Evolutionary conservation across 129 eudicot genomes (phyloP), one percentile per base, ranked within the genome.

Genomic region (Ambrosia trifida): DNA sequence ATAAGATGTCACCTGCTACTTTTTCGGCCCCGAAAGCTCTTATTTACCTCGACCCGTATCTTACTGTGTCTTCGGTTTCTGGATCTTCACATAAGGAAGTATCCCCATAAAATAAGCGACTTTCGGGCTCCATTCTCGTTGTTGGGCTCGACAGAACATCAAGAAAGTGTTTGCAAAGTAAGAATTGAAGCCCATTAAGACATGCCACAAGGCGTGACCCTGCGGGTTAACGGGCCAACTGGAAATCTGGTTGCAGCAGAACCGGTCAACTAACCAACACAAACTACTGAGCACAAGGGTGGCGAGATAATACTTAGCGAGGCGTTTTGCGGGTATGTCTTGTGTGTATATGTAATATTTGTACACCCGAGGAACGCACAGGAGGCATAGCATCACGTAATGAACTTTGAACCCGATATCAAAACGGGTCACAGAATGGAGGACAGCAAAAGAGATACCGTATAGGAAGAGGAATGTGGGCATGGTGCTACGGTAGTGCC

Each of bases 141-240:
- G 98, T 54, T 85, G 95, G 16, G 96, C 96, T 2, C 98, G 98
- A 36, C 98, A 92, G 66, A 79, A 92, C 98, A 92, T 92, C 81
- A 92, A 70, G 82, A 92, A 92, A 0, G 86, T 80, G 68, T 92
- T 92, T 58, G 89, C 98, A 60, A 72, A 89, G 68, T 92, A 89
- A 4, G 96, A 85, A 69, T 85, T 92, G 68, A 92, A 87, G 44
- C 95, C 96, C 98, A 92, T 89, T 18, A 87, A 72, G 16, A 89
- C 72, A 44, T 92, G 98, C 96, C 98, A 92, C 64, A 86, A 72
- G 1, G 98, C 96, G 62, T 92, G 98, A 35, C 98, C 98, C 66
- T 92, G 98, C 30, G 98, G 98, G 72, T 92, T 89, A 53, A 92
- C 30, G 47, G 66, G 72, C 98, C 95, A 92, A 19, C 50, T 69